A percentile compares a stretch with the other conserved stretches of the same genome.
Evolutionary conservation across 441 rosid species (phyloP).

Genomic region (Corymbia calophylla): DNA sequence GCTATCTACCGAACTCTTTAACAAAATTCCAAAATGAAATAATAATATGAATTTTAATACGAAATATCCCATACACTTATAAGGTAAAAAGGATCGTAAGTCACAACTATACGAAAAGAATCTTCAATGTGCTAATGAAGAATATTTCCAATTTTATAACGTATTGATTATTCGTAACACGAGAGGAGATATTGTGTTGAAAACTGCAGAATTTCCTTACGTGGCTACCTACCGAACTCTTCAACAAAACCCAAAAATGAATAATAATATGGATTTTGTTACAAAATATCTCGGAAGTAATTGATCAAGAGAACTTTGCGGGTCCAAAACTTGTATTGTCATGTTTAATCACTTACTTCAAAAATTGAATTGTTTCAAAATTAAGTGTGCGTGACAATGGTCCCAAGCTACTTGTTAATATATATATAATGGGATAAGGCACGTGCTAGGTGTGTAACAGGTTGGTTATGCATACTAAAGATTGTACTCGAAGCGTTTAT

Average conservation of each 20-base stretch:
- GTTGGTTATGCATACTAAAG: not conserved
- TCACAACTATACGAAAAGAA: not conserved
- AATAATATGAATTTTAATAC: too few relatives aligned
- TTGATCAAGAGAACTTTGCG: too few relatives aligned
- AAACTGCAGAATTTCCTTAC: not conserved
- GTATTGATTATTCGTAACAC: not conserved
- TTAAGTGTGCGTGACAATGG: not conserved
- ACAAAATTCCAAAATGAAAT: too few relatives aligned
- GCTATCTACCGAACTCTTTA: too few relatives aligned
- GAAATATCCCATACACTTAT: too few relatives aligned
- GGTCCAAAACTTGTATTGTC: not conserved
- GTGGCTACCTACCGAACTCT: not conserved
- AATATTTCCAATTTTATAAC: not conserved
- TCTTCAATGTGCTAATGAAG: not conserved
- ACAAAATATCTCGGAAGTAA: not conserved
- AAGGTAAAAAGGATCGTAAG: not conserved
- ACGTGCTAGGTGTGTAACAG: fast-evolving
- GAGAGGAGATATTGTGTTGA: not conserved
- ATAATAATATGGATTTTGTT: too few relatives aligned
- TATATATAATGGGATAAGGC: not conserved
- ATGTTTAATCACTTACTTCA: fast-evolving
- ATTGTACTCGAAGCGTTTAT: not conserved
- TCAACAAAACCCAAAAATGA: not conserved
- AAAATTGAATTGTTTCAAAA: not conserved
- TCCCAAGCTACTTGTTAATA: not conserved